Evolutionary conservation across 2,329 filamentous ascomycete genomes (phyloP).

Genomic region (Botryosphaeria dothidea): DNA sequence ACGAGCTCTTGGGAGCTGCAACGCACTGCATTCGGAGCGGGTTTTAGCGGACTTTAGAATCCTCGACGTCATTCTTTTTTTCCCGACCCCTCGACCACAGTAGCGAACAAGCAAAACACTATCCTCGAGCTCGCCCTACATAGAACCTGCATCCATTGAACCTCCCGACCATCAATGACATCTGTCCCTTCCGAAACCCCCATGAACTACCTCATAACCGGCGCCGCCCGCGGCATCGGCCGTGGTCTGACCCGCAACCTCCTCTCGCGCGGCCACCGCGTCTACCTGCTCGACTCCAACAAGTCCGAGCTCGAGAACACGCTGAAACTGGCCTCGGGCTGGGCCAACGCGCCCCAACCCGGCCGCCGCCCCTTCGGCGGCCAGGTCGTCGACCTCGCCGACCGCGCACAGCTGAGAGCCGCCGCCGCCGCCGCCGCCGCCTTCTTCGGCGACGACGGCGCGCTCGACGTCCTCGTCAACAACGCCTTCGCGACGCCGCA

Average conservation of each 20-base stretch:
- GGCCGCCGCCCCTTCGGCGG: slow-evolving; percentile 21
- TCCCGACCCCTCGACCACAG: too few species aligned
- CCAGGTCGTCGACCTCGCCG: slow-evolving; percentile 39
- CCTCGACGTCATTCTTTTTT: neutral
- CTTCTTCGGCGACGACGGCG: slow-evolving; percentile 36
- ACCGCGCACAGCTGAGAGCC: slow-evolving; percentile 37
- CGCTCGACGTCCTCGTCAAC: slow-evolving; percentile 37
- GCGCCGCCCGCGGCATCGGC: slow-evolving; percentile 49
- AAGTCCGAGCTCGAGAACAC: slow-evolving; percentile 42
- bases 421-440: slow-evolving; percentile 39
- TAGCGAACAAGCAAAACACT: neutral
- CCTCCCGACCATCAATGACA: neutral
- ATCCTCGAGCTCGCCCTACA: neutral
- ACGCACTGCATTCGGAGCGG: too few species aligned
- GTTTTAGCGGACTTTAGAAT: neutral
- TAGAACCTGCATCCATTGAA: too few species aligned
- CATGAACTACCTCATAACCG: slow-evolving; percentile 41
- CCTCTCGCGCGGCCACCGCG: slow-evolving; percentile 43
- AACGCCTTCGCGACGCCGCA: slow-evolving; percentile 36
- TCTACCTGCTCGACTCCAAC: slow-evolving; percentile 49
- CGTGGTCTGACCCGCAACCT: slow-evolving; percentile 47
- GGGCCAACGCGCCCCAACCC: neutral
- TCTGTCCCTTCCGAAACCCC: neutral
- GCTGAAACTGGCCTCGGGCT: slow-evolving; percentile 26
- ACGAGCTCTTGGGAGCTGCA: too few species aligned